Evolutionary conservation across 176 grass and related monocot species (phyloP).

Genomic region (Oryza officinalis): DNA sequence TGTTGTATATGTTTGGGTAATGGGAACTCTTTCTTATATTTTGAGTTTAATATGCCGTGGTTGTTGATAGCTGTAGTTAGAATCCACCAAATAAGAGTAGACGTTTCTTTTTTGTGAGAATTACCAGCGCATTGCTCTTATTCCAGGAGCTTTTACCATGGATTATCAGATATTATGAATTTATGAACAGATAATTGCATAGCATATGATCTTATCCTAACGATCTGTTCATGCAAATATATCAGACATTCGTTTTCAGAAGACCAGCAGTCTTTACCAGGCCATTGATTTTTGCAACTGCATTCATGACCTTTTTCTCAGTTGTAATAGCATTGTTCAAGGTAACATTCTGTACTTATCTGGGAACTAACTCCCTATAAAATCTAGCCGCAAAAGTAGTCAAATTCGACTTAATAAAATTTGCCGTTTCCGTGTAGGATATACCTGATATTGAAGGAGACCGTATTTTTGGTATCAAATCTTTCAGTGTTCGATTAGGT

Average conservation of each 20-base stretch:
- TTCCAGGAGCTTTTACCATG: not conserved
- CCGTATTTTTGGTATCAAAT: constrained; percentile 86
- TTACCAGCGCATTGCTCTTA: not conserved
- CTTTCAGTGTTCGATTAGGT: constrained; percentile 81
- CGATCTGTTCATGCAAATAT: constrained; percentile 28
- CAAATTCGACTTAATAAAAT: not conserved
- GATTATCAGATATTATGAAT: not conserved
- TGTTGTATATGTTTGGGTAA: too few species aligned
- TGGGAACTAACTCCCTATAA: not conserved
- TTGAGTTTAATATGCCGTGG: not conserved
- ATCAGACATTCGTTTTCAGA: constrained; percentile 91
- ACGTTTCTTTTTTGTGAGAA: not conserved
- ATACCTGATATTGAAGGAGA: constrained; percentile 97
- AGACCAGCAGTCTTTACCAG: constrained; percentile 69
- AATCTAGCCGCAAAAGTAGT: not conserved
- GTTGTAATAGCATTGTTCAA: constrained; percentile 99
- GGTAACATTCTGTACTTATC: constrained; percentile 40
- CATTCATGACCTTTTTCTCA: constrained; percentile 98
- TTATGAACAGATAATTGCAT: not conserved
- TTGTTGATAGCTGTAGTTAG: not conserved
- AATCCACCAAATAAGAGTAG: not conserved
- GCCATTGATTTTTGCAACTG: constrained; percentile 88
- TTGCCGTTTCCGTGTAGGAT: constrained; percentile 54
- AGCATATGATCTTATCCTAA: constrained; percentile 23
- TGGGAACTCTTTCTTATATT: not conserved